These are phyloP conservation scores for Conringia planisiliqua DNA, from an alignment of 345 rosid genomes.

Conservation along the genomic window DNA sequence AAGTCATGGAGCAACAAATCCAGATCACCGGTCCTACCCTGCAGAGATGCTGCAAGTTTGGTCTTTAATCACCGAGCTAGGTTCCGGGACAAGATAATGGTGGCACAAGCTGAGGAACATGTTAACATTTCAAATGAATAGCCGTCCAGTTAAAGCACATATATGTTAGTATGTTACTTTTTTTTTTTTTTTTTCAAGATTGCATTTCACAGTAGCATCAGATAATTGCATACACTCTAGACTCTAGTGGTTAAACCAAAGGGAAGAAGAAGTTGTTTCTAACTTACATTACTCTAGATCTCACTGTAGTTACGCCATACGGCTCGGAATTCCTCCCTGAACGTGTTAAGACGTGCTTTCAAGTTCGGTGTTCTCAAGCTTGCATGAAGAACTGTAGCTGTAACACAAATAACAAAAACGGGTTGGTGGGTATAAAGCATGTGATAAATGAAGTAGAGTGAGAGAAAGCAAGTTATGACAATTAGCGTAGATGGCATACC, in stretches of 20 bases:
- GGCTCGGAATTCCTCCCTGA: slow-evolving; percentile 92
- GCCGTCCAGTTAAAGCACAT: neutral
- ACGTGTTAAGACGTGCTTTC: slow-evolving; percentile 94
- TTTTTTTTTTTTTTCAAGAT: neutral
- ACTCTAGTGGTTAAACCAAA: neutral
- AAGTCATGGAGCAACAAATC: slow-evolving; percentile 7
- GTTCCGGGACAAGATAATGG: neutral
- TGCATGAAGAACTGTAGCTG: slow-evolving; percentile 89
- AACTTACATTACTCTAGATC: slow-evolving; percentile 52
- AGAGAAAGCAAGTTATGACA: slow-evolving; percentile 5
- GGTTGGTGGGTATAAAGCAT: neutral
- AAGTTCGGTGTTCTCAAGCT: slow-evolving; percentile 93
- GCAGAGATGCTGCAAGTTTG: neutral
- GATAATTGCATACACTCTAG: neutral
- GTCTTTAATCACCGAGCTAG: neutral
- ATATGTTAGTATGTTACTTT: neutral
- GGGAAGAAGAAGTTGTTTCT: slow-evolving; percentile 6
- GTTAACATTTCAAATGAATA: neutral
- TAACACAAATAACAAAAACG: slow-evolving; percentile 1
- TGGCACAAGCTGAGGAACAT: neutral
- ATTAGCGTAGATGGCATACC: slow-evolving; percentile 42
- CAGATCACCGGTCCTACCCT: neutral
- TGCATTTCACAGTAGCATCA: neutral
- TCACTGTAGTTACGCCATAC: slow-evolving; percentile 99
- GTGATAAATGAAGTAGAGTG: slow-evolving; percentile 6